Evolutionary conservation across 768 basidiomycete species (phyloP).

Genomic region (Boletus sensibilis): DNA sequence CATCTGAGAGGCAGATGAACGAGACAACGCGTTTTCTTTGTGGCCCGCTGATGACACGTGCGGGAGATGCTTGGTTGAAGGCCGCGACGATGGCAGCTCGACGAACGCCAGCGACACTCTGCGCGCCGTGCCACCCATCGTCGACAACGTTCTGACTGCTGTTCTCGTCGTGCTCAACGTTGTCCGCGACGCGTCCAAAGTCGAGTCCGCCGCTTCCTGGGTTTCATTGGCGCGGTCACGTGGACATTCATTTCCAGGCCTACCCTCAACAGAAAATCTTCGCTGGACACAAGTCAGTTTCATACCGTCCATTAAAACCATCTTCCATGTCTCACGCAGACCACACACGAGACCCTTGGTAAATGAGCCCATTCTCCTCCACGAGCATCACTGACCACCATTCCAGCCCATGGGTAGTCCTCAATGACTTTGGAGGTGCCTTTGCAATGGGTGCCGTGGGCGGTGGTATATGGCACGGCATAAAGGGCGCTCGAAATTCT

Average conservation of each 20-base stretch:
- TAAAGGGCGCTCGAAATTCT: constrained; percentile 96
- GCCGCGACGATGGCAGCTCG: constrained; percentile 48
- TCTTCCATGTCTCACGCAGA: constrained; percentile 79
- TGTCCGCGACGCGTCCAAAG: constrained; percentile 22
- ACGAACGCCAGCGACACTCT: constrained; percentile 53
- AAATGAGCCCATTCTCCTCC: constrained; percentile 19
- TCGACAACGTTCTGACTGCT: neutral
- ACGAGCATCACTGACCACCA: constrained; percentile 2
- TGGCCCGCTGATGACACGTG: constrained; percentile 33
- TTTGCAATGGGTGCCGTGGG: constrained; percentile 98
- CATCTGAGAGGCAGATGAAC: constrained; percentile 32
- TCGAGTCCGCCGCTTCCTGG: neutral
- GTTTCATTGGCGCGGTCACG: constrained; percentile 33
- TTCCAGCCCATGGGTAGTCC: constrained; percentile 92
- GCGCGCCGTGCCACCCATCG: constrained; percentile 26
- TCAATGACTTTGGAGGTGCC: constrained; percentile 97
- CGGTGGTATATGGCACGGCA: constrained; percentile 97
- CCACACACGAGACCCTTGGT: constrained; percentile 94
- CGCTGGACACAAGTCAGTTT: neutral
- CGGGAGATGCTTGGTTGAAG: constrained; percentile 17
- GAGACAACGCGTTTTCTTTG: constrained; percentile 49
- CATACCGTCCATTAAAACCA: neutral
- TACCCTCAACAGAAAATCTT: constrained; percentile 34
- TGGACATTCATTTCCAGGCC: constrained; percentile 20
- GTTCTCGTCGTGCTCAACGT: constrained; percentile 21